phyloP scores from a whole-genome alignment of 768 basidiomycete genomes.

The Psilocybe subaeruginosa region DNA sequence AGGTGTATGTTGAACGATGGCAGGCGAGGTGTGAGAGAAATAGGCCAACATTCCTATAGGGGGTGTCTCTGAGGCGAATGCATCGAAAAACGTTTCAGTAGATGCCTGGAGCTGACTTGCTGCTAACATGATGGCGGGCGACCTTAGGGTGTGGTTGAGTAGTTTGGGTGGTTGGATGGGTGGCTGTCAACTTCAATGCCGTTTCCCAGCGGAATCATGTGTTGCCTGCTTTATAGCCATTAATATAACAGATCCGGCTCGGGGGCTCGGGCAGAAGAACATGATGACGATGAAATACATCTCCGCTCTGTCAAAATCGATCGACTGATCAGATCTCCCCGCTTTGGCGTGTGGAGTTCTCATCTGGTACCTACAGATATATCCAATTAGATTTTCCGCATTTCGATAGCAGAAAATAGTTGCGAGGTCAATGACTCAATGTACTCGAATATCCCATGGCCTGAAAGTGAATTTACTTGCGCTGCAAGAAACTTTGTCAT shows the following conservation, averaged over 20 bases:
- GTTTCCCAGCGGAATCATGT: constrained; percentile 10
- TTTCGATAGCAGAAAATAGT: no score
- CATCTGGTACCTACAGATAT: constrained; percentile 10
- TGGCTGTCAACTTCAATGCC: background rate
- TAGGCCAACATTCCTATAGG: constrained; percentile 36
- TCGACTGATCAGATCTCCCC: constrained; percentile 11
- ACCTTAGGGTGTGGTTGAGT: background rate
- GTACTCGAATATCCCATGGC: no score
- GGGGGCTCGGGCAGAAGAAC: constrained; percentile 41
- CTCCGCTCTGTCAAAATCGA: constrained; percentile 24
- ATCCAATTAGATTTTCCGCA: background rate
- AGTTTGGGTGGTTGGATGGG: no score
- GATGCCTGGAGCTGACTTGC: constrained; percentile 34
- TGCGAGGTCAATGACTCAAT: no score
- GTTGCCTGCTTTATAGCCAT: constrained; percentile 22
- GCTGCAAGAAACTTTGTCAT: no score
- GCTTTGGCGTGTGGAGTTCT: constrained; percentile 11
- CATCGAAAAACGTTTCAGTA: constrained; percentile 39
- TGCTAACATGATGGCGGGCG: constrained; percentile 17
- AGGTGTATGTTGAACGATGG: constrained; percentile 45
- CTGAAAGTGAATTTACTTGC: no score
- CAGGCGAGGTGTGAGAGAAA: constrained; percentile 42
- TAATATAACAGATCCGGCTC: constrained; percentile 15
- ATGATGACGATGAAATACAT: constrained; percentile 16
- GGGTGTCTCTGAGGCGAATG: constrained; percentile 35